Conservation (phyloP, 2,329 filamentous ascomycete genomes). For the Ophiognomonia clavigignenti-juglandacearum region DNA sequence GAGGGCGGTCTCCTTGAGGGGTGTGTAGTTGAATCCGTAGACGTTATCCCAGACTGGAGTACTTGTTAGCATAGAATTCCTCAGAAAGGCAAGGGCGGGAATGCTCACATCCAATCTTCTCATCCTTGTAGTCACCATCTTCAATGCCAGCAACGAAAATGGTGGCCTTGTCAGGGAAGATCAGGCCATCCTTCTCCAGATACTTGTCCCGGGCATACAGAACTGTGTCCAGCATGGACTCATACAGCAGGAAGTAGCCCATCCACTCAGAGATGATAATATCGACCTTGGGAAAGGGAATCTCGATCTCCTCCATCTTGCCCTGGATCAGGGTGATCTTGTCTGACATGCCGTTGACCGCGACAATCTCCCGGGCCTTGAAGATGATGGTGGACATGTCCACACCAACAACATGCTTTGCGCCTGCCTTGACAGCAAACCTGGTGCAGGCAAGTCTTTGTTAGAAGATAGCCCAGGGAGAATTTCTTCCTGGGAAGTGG, state of each 20-base stretch:
- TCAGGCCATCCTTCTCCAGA: conserved; percentile 78
- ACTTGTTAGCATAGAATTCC: not conserved
- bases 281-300: conserved; percentile 93
- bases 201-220: conserved; percentile 94
- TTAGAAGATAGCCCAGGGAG: not conserved
- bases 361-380: conserved; percentile 94
- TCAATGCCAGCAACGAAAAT: conserved; percentile 97
- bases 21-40: conserved; percentile 94
- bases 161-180: conserved; percentile 98
- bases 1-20: conserved; percentile 87
- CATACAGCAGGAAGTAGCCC: conserved; percentile 98
- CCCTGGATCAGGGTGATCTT: conserved; percentile 98
- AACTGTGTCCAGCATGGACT: conserved; percentile 98
- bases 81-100: not conserved
- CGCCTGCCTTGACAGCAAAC: conserved; percentile 94
- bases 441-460: conserved; percentile 39
- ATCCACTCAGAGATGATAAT: conserved; percentile 99
- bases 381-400: conserved; percentile 99
- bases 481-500: not conserved
- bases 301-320: conserved; percentile 98
- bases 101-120: conserved; percentile 96
- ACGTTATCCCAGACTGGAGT: conserved; percentile 94
- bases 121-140: conserved; percentile 98
- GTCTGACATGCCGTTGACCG: conserved; percentile 82
- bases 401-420: conserved; percentile 97